Evolutionary conservation across 768 basidiomycete genomes (phyloP), one percentile per base, ranked within the genome.

Genomic region (Paxillus rubicundulus): DNA sequence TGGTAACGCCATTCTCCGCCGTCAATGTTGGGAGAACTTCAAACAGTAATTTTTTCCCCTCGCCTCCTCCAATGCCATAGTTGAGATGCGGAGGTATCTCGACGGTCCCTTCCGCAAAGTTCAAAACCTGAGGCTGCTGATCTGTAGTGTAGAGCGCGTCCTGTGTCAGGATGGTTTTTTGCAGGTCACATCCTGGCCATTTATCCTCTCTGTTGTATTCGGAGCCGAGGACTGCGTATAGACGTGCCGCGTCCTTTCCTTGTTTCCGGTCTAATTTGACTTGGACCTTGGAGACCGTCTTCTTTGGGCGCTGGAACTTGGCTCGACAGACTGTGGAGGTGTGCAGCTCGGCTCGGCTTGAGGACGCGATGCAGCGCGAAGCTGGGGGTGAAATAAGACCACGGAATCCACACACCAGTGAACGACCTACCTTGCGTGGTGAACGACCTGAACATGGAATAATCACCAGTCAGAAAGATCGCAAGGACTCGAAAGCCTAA

Each of bases 171-270:
- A 90, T 71, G 50, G 82, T 68, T 58, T 77, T 77, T 39, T 83
- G 82, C 42, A 95, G 82, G 68, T 84, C 78, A 66, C 82, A 83
- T 21, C 74, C 72, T 37, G 67, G 60, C 90, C 92, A 95, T 63
- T 82, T 83, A 50, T 73, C 63, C 49, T 86, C 83, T 49, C 88
- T 80, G 54, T 79, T 78, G 6, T 80, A 74, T 38, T 82, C 76
- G 14, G 82, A 82, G 12, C 94, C 94, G 6, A 93, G 80, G 14
- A 95, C 78, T 52, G 88, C 82, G 59, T 89, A 85, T 14, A 70
- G 55, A 87, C 79, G 42, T 71, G 74, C 49, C 65, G 76, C 28
- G 61, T 74, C 38, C 68, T 70, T 18, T 70, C 74, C 45, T 61
- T 62, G 51, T 68, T 66, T 55, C 54, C 61, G 49, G 72, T 74